Percentiles rank a stretch among this genome's conserved stretches.
These are phyloP conservation scores for Solanum pimpinellifolium DNA, from an alignment of 257 asterid species.

Conservation along the genomic window DNA sequence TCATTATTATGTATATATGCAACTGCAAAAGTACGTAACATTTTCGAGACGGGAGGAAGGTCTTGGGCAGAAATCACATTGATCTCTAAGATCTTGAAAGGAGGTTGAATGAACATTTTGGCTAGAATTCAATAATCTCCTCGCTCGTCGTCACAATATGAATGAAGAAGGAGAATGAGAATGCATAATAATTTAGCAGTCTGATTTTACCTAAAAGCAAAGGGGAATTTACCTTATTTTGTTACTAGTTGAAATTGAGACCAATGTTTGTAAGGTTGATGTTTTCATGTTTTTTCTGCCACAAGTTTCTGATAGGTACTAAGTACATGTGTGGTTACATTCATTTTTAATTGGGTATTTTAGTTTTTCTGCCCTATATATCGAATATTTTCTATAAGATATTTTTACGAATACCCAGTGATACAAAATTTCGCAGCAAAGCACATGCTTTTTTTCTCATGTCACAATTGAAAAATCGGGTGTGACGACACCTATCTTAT, in stretches of 20 bases:
- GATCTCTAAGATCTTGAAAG: conserved; percentile 44
- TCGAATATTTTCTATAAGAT: not conserved
- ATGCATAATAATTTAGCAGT: not conserved
- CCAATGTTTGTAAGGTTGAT: not conserved
- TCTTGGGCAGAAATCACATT: conserved; percentile 55
- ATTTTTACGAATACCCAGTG: not conserved
- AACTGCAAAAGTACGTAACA: conserved; percentile 69
- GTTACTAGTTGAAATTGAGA: not conserved
- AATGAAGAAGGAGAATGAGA: not conserved
- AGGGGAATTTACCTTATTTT: not conserved
- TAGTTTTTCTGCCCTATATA: not conserved
- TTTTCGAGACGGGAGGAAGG: conserved; percentile 73
- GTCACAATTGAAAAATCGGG: not conserved
- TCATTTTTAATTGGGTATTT: not conserved
- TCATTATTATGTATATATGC: conserved; percentile 52
- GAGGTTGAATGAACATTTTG: not conserved
- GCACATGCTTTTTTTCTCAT: not conserved
- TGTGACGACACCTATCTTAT: not conserved
- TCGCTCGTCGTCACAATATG: not conserved
- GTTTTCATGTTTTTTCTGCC: not conserved
- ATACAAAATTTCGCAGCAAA: not conserved
- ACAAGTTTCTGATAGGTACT: not conserved
- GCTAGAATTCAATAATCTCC: not conserved
- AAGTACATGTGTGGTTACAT: not conserved
- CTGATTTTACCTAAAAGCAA: not conserved